Evolutionary conservation across 768 basidiomycete genomes (phyloP), one percentile per base, ranked within the genome.

Genomic region (Boletus rubroflammeus): DNA sequence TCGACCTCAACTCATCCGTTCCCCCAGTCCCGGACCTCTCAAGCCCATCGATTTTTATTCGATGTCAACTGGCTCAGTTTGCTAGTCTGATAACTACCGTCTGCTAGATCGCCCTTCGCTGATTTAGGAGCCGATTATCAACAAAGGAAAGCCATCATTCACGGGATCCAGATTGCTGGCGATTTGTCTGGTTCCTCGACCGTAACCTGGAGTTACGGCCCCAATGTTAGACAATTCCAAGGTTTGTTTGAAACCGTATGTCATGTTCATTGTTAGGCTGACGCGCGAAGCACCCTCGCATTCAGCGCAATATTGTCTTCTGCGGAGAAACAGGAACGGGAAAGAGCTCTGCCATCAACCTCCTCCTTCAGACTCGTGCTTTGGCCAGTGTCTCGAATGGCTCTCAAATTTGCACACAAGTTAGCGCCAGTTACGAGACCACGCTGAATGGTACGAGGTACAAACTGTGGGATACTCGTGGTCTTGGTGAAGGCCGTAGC

Each of bases 391-490:
- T 58, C 26, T 60, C 62, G 14, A 51, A 53, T 9, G 56, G 53
- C 32, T 25, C 55, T 15, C 36, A 28, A 0, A 60, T 53, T 19
- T 69, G 67, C 51, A 69, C 67, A n/a, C 44, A 29, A n/a, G 13
- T 0, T 2, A 48, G 11, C 21, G 5, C 32, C 17, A 6, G 31
- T 32, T 62, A 66, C 19, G 29, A 51, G 28, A 46, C 34, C 43
- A 49, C 14, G 2, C 36, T 62, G 8, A 11, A 52, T 17, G 51
- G 42, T 10, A 26, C 6, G n/a, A 21, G 9, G 40, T 64, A 54
- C 29, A 38, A 17, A 2, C 34, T 76, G 0, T 69, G 73, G 66
- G 76, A 76, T 41, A 77, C 74, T 6, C 67, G 66, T 10, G 75
- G 76, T 19, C 69, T 76, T 23, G 62, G 72, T 39, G 73, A 68